Percentiles rank a stretch among this genome's conserved stretches.
phyloP scores from a whole-genome alignment of 306 rosid genomes.

The Cicer bijugum region DNA sequence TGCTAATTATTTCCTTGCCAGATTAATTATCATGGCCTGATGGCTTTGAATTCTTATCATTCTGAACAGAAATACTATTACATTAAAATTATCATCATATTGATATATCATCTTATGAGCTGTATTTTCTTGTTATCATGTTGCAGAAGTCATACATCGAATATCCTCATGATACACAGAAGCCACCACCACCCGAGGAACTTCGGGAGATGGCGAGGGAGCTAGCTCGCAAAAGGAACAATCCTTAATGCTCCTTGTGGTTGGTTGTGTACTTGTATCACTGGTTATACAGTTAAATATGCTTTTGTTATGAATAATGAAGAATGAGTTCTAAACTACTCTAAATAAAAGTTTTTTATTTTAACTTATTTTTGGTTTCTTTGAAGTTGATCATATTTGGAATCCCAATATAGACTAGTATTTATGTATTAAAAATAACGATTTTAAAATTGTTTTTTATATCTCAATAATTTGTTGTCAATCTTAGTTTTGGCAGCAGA shows the following conservation, averaged over 20 bases:
- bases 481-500: neutral
- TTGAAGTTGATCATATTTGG: neutral
- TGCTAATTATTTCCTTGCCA: neutral
- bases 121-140: slow-evolving; percentile 28
- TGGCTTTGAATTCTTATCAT: slow-evolving; percentile 19
- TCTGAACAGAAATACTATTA: slow-evolving; percentile 4
- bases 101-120: neutral
- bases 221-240: slow-evolving; percentile 68
- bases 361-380: neutral
- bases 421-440: neutral
- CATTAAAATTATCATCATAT: neutral
- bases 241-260: slow-evolving; percentile 45
- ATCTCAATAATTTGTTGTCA: neutral
- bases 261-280: slow-evolving; percentile 12
- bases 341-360: slow-evolving; percentile 6
- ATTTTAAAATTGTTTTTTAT: neutral
- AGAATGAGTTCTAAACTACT: slow-evolving; percentile 22
- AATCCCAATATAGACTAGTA: neutral
- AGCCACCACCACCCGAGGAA: slow-evolving; percentile 88
- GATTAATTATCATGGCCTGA: neutral
- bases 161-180: slow-evolving; percentile 71
- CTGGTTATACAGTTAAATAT: slow-evolving; percentile 33
- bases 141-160: slow-evolving; percentile 67
- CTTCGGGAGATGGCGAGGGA: slow-evolving; percentile 80
- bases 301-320: slow-evolving; percentile 16